phyloP scores from a whole-genome alignment of 768 basidiomycete genomes.

The Agaricus sinodeliciosus region DNA sequence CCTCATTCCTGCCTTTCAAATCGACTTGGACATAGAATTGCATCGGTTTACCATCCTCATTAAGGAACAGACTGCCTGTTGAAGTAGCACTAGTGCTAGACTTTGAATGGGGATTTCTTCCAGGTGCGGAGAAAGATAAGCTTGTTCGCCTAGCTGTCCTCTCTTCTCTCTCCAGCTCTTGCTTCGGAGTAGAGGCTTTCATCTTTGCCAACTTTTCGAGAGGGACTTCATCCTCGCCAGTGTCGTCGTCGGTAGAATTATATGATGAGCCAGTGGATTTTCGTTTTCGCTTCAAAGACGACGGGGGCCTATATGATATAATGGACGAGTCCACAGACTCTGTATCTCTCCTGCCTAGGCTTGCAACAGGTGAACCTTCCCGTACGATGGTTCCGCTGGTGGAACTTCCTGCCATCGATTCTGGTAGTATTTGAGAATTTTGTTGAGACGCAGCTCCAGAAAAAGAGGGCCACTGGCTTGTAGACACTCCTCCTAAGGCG shows the following conservation, averaged over 20 bases:
- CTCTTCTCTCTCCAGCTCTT: background rate
- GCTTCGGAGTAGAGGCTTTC: background rate
- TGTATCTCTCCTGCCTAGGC: background rate
- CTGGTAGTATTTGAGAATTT: background rate
- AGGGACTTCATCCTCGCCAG: background rate
- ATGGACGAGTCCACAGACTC: background rate
- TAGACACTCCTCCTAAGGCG: slow-evolving; percentile 7
- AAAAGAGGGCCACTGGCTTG: slow-evolving; percentile 9
- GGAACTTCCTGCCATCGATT: slow-evolving; percentile 3
- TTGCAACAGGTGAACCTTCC: slow-evolving; percentile 1
- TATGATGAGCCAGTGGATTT: background rate
- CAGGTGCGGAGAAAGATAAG: background rate
- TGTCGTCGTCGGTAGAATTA: background rate
- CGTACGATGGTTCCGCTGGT: slow-evolving; percentile 1
- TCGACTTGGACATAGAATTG: slow-evolving; percentile 68
- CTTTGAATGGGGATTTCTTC: slow-evolving; percentile 1
- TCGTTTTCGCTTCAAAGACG: slow-evolving; percentile 6
- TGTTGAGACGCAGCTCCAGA: slow-evolving; percentile 11
- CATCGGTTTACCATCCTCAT: slow-evolving; percentile 31
- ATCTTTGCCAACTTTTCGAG: background rate
- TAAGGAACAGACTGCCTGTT: background rate
- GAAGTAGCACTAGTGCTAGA: background rate
- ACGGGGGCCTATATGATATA: background rate
- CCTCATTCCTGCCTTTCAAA: slow-evolving; percentile 4
- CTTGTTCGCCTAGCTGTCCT: slow-evolving; percentile 1